Percentiles rank a stretch among this genome's conserved stretches.
These are phyloP conservation scores for Venturia carpophila DNA, from an alignment of 2,329 filamentous ascomycete genomes.

Conservation along the genomic window DNA sequence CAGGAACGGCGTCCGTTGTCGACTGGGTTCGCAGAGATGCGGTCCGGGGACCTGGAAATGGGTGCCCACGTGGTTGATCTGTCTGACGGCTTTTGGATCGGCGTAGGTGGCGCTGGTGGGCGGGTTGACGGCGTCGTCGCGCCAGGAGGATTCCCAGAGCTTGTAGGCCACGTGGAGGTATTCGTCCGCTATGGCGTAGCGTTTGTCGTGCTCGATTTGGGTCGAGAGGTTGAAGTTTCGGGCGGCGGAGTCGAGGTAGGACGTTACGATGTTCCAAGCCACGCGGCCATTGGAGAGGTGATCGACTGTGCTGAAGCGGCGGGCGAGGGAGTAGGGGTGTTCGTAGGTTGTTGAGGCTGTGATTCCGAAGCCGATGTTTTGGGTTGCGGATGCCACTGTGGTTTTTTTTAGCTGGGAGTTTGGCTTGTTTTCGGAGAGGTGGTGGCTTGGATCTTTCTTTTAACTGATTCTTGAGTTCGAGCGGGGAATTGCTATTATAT, in stretches of 20 bases:
- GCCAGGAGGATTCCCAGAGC: constrained; percentile 48
- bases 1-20: constrained; percentile 34
- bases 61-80: constrained; percentile 53
- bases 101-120: constrained; percentile 49
- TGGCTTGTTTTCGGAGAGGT: too few relatives aligned
- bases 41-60: constrained; percentile 42
- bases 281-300: constrained; percentile 32
- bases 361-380: constrained; percentile 35
- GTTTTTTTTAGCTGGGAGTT: too few relatives aligned
- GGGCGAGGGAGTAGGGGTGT: constrained; percentile 30
- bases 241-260: constrained; percentile 33
- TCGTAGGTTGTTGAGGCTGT: constrained; percentile 34
- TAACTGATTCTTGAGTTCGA: too few relatives aligned
- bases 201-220: constrained; percentile 53
- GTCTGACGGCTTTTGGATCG: constrained; percentile 51
- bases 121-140: constrained; percentile 48
- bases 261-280: constrained; percentile 36
- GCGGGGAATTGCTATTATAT: too few relatives aligned
- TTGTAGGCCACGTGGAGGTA: constrained; percentile 52
- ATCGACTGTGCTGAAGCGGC: constrained; percentile 32
- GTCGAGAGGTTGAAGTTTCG: constrained; percentile 44
- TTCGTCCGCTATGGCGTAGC: constrained; percentile 55
- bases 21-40: constrained; percentile 38
- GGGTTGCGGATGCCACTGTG: constrained; percentile 37
- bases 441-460: too few relatives aligned